Conservation (phyloP, 495 filamentous ascomycete species). For the Aspergillus heteromorphus region DNA sequence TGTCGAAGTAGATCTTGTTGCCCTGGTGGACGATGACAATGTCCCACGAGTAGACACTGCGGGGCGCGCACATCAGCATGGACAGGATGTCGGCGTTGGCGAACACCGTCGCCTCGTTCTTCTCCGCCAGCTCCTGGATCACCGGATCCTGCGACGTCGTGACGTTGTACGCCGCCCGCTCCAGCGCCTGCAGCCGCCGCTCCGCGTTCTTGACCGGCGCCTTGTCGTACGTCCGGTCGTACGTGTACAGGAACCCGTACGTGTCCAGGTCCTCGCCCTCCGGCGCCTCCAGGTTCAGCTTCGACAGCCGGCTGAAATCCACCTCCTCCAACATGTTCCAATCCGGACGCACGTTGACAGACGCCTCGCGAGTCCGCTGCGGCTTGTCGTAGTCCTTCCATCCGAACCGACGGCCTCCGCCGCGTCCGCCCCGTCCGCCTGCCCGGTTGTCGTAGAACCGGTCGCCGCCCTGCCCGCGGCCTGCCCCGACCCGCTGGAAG, state of each 20-base stretch:
- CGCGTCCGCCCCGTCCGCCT: conserved; percentile 43
- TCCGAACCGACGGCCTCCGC: conserved; percentile 78
- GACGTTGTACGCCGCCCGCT: conserved; percentile 95
- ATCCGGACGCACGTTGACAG: conserved; percentile 87
- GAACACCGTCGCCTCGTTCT: conserved; percentile 95
- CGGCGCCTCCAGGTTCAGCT: conserved; percentile 90
- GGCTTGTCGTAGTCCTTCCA: conserved; percentile 99
- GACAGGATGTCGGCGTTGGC: conserved; percentile 94
- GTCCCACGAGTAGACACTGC: conserved; percentile 97
- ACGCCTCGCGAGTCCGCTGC: conserved; percentile 89
- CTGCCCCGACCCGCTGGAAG: conserved; percentile 62
- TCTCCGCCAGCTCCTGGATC: conserved; percentile 93
- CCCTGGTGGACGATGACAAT: conserved; percentile 84
- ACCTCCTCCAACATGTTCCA: conserved; percentile 98
- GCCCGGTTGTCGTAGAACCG: conserved; percentile 56
- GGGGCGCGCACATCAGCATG: conserved; percentile 97
- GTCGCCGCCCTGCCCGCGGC: conserved; percentile 51
- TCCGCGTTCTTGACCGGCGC: conserved; percentile 80
- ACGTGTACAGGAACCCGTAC: conserved; percentile 97
- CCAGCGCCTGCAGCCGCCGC: conserved; percentile 77
- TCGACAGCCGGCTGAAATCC: conserved; percentile 89
- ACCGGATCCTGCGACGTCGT: conserved; percentile 93
- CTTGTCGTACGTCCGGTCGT: conserved; percentile 92
- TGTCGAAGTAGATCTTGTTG: conserved; percentile 97
- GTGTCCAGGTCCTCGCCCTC: conserved; percentile 91